phyloP scores from a whole-genome alignment of 2,329 filamentous ascomycete species.

The Cercospora nicotianae region DNA sequence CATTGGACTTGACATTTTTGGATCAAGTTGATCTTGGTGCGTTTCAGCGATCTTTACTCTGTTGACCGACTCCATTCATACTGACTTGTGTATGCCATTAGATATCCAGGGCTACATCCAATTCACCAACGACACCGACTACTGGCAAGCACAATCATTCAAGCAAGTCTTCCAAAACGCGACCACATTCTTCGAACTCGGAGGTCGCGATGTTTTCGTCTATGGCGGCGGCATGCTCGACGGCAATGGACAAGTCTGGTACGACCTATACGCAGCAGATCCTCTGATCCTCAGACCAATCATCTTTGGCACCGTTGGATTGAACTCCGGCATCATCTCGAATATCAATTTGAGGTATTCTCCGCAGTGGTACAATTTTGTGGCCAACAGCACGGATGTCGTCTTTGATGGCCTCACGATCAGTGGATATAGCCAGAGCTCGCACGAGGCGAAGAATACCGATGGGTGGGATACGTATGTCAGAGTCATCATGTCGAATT shows the following conservation, averaged over 20 bases:
- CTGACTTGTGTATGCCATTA: conserved; percentile 27
- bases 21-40: conserved; percentile 58
- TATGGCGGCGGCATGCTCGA: conserved; percentile 65
- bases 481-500: conserved; percentile 41
- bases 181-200: conserved; percentile 66
- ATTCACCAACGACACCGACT: conserved; percentile 67
- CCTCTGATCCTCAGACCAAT: conserved; percentile 60
- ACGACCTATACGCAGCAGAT: conserved; percentile 60
- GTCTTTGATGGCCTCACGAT: conserved; percentile 65
- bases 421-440: conserved; percentile 54
- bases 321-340: conserved; percentile 59
- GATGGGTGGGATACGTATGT: conserved; percentile 40
- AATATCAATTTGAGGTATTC: conserved; percentile 62
- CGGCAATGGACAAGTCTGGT: conserved; percentile 66
- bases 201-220: conserved; percentile 65
- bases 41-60: background rate
- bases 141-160: conserved; percentile 67
- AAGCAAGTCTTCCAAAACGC: conserved; percentile 65
- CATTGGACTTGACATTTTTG: conserved; percentile 65
- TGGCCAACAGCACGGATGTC: conserved; percentile 65
- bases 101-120: conserved; percentile 60
- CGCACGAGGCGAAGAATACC: conserved; percentile 63
- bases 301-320: conserved; percentile 57
- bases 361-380: conserved; percentile 63
- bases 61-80: conserved; percentile 15